A percentile compares a stretch with the other conserved stretches of the same genome.
Conservation (phyloP, 495 filamentous ascomycete species). For the Glutinoglossum americanum region DNA sequence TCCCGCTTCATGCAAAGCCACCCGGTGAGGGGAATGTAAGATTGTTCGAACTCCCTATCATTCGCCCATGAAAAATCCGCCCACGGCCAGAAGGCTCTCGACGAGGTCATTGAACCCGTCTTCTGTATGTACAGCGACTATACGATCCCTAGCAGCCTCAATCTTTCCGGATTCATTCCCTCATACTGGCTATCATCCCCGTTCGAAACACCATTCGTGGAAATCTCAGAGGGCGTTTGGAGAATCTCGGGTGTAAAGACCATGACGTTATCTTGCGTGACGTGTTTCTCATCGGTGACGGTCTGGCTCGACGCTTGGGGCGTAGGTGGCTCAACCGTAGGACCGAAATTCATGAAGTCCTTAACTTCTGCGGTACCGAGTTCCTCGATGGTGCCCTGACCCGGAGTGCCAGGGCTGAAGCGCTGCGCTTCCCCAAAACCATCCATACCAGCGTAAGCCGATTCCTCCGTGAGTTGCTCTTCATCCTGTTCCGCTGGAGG, state of each 20-base stretch:
- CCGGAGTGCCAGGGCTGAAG: too few relatives aligned
- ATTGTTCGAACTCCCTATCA: too few relatives aligned
- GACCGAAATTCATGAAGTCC: not conserved
- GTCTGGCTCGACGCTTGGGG: not conserved
- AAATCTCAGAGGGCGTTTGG: slow-evolving; percentile 6
- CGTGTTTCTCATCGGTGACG: not conserved
- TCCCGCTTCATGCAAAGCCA: not conserved
- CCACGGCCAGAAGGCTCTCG: not conserved
- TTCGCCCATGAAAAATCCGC: too few relatives aligned
- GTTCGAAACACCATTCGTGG: slow-evolving; percentile 7
- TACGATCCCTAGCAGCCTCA: slow-evolving; percentile 9
- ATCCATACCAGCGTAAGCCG: not conserved
- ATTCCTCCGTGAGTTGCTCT: not conserved
- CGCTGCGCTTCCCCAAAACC: not conserved
- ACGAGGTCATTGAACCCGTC: not conserved
- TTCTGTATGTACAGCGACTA: not conserved
- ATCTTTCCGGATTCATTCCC: slow-evolving; percentile 12
- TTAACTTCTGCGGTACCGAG: not conserved
- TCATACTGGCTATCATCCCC: slow-evolving; percentile 6
- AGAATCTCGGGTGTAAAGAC: not conserved
- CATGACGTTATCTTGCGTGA: not conserved
- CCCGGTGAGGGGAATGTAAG: too few relatives aligned
- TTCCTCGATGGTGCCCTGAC: not conserved
- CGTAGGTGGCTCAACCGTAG: not conserved
- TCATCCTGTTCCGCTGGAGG: slow-evolving; percentile 6